phyloP scores from a whole-genome alignment of 306 rosid genomes.

The Quillaja saponaria region DNA sequence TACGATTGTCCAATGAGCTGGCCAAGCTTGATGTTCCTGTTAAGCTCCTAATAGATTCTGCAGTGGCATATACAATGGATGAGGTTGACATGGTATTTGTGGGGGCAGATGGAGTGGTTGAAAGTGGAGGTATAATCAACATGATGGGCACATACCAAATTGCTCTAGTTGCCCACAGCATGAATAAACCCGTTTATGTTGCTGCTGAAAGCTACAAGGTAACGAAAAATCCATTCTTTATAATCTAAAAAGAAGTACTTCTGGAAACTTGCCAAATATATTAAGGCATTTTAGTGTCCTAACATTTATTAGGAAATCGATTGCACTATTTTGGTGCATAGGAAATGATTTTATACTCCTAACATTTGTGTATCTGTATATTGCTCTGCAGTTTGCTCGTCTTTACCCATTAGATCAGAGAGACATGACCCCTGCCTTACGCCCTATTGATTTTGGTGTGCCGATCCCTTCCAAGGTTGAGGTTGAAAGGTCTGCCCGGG shows the following conservation, averaged over 20 bases:
- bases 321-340: background rate
- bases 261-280: background rate
- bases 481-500: conserved; percentile 90
- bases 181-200: conserved; percentile 87
- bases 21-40: conserved; percentile 88
- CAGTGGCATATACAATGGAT: conserved; percentile 92
- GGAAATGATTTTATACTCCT: conserved; percentile 19
- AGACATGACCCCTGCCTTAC: conserved; percentile 90
- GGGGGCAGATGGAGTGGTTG: conserved; percentile 97
- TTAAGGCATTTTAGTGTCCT: conserved; percentile 7
- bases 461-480: conserved; percentile 95
- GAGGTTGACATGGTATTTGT: conserved; percentile 96
- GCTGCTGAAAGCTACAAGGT: conserved; percentile 99
- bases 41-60: conserved; percentile 92
- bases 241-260: background rate
- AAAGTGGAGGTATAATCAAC: conserved; percentile 94
- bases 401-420: conserved; percentile 93
- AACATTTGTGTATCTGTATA: conserved; percentile 5
- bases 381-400: conserved; percentile 80
- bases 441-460: conserved; percentile 85
- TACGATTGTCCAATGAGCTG: conserved; percentile 73
- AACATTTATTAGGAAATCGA: conserved; percentile 17
- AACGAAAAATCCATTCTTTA: conserved; percentile 8
- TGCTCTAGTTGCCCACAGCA: conserved; percentile 82
- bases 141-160: conserved; percentile 98